phyloP scores from a whole-genome alignment of 176 grass and related monocot species.

The Oryza longistaminata region DNA sequence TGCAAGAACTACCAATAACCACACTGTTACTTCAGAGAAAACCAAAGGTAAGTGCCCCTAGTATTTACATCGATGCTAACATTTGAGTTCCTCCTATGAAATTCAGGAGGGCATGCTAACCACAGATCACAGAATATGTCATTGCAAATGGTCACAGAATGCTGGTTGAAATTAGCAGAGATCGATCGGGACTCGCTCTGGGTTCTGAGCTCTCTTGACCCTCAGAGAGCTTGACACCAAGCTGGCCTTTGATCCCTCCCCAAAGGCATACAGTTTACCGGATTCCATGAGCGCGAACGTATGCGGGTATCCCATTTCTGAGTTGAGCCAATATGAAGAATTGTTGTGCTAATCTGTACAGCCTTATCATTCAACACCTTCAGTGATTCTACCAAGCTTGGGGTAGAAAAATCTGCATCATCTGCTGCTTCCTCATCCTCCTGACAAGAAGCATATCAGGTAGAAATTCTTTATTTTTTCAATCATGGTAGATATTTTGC shows the following conservation, averaged over 20 bases:
- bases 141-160: background rate
- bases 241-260: constrained; percentile 45
- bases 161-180: background rate
- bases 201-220: background rate
- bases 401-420: constrained; percentile 15
- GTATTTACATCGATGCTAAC: constrained; percentile 30
- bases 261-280: constrained; percentile 17
- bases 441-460: background rate
- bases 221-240: constrained; percentile 16
- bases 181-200: constrained; percentile 19
- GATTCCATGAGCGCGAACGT: constrained; percentile 29
- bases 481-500: background rate
- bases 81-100: background rate
- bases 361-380: constrained; percentile 38
- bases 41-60: background rate
- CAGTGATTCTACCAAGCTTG: constrained; percentile 17
- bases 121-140: background rate
- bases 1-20: background rate
- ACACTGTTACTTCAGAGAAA: background rate
- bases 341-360: constrained; percentile 34
- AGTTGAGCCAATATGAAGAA: constrained; percentile 28
- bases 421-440: constrained; percentile 28
- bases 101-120: background rate
- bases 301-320: constrained; percentile 28
- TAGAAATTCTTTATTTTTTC: background rate